Conservation (phyloP, 2,329 filamentous ascomycete species). For the Coniochaeta hoffmannii region DNA sequence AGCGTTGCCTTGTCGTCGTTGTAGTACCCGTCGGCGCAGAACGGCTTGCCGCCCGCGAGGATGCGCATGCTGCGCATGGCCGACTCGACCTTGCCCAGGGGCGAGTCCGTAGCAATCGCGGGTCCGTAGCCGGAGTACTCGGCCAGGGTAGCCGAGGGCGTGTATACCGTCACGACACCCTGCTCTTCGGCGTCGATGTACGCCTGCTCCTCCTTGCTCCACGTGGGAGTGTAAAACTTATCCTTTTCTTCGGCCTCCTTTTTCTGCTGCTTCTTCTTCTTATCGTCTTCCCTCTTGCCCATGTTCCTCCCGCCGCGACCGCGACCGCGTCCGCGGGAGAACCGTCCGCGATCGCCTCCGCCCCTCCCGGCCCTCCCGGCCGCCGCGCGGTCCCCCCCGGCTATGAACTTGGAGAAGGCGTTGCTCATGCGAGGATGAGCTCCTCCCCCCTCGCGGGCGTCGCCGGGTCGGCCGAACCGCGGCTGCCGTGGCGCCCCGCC, state of each 20-base stretch:
- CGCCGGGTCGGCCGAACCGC: background rate
- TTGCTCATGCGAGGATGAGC: background rate
- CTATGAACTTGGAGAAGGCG: background rate
- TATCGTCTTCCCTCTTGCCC: background rate
- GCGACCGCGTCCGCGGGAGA: background rate
- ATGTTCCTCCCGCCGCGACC: background rate
- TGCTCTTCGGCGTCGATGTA: conserved; percentile 19
- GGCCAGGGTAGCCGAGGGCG: conserved; percentile 24
- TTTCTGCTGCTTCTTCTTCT: conserved; percentile 5
- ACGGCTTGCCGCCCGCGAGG: conserved; percentile 27
- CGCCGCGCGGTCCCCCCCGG: background rate
- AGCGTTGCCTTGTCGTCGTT: conserved; percentile 11
- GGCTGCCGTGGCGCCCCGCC: background rate
- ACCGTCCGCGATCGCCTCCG: background rate
- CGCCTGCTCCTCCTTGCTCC: conserved; percentile 13
- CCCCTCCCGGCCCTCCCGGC: too few relatives aligned
- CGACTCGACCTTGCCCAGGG: conserved; percentile 23
- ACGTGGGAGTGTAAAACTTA: conserved; percentile 9
- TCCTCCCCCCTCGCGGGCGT: background rate
- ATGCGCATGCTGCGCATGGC: conserved; percentile 30
- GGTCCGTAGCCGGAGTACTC: conserved; percentile 29
- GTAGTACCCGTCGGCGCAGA: conserved; percentile 19
- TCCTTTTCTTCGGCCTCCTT: conserved; percentile 5
- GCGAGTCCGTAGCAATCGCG: conserved; percentile 23
- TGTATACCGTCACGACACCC: conserved; percentile 22